A percentile compares a stretch with the other conserved stretches of the same genome.
phyloP scores from a whole-genome alignment of 495 filamentous ascomycete species.

The Aspergillus nanangensis region DNA sequence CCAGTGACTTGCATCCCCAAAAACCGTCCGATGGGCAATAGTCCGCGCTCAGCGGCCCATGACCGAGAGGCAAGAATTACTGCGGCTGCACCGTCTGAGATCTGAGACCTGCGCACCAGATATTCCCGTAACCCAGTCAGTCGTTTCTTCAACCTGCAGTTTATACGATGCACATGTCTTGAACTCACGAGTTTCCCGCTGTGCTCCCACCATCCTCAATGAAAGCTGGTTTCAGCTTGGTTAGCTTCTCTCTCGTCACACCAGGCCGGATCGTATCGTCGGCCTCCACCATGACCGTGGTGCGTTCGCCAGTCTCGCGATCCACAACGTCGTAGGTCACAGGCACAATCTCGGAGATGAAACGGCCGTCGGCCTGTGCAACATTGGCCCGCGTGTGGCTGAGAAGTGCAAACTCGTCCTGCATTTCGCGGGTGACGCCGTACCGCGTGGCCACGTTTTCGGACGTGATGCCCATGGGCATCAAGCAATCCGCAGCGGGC shows the following conservation, averaged over 20 bases:
- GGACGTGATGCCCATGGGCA: constrained; percentile 85
- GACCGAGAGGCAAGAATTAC: constrained; percentile 80
- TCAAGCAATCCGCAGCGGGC: constrained; percentile 70
- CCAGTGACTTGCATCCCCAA: constrained; percentile 77
- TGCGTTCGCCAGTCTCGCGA: constrained; percentile 59
- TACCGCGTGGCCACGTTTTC: constrained; percentile 86
- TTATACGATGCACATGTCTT: too few relatives aligned
- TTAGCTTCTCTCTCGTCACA: constrained; percentile 69
- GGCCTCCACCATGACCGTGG: constrained; percentile 63
- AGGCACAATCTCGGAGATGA: constrained; percentile 79
- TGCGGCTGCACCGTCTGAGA: constrained; percentile 60
- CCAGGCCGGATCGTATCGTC: constrained; percentile 82
- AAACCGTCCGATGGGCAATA: constrained; percentile 84
- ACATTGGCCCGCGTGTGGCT: constrained; percentile 68
- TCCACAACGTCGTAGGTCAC: constrained; percentile 69
- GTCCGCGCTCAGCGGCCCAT: constrained; percentile 65
- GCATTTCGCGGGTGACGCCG: constrained; percentile 60
- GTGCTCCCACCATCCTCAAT: constrained; percentile 76
- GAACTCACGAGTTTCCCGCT: constrained; percentile 53
- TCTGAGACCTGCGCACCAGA: constrained; percentile 16
- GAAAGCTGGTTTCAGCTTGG: constrained; percentile 67
- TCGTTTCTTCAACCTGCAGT: too few relatives aligned
- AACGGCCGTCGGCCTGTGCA: constrained; percentile 78
- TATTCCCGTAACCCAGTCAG: too few relatives aligned
- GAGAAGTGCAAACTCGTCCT: constrained; percentile 76